phyloP scores from a whole-genome alignment of 2,329 filamentous ascomycete species.

The Pseudogymnoascus sp. region DNA sequence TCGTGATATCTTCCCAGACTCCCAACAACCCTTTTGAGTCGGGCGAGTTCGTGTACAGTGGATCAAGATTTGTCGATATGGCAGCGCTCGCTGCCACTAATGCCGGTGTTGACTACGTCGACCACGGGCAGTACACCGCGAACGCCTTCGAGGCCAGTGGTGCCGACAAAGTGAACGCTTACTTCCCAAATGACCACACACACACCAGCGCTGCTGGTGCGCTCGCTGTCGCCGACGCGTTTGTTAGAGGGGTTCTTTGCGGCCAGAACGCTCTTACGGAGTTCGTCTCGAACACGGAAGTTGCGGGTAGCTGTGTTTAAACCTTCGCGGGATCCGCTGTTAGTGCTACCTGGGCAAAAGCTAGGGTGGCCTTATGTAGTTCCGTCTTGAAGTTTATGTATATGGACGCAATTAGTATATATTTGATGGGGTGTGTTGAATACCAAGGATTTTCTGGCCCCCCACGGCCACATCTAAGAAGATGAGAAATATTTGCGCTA shows the following conservation, averaged over 20 bases:
- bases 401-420: background rate
- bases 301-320: background rate
- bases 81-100: conserved; percentile 17
- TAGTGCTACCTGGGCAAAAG: background rate
- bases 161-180: conserved; percentile 35
- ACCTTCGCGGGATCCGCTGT: background rate
- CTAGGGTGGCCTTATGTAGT: background rate
- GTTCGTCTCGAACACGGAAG: background rate
- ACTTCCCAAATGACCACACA: conserved; percentile 49
- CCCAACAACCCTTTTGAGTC: conserved; percentile 56
- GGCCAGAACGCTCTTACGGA: conserved; percentile 30
- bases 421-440: background rate
- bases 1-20: conserved; percentile 51
- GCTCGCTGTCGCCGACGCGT: conserved; percentile 43
- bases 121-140: conserved; percentile 18
- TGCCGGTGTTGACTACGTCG: conserved; percentile 18
- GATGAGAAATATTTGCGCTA: background rate
- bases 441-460: background rate
- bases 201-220: conserved; percentile 48
- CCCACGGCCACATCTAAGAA: background rate
- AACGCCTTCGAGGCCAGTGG: conserved; percentile 30
- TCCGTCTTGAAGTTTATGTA: background rate
- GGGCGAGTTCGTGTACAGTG: conserved; percentile 37
- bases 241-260: conserved; percentile 29
- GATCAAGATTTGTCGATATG: conserved; percentile 48